Percentiles rank a stretch among this genome's conserved stretches.
These are phyloP conservation scores for Stephania yunnanensis DNA, from an alignment of 164 flowering plant genomes.

Conservation along the genomic window DNA sequence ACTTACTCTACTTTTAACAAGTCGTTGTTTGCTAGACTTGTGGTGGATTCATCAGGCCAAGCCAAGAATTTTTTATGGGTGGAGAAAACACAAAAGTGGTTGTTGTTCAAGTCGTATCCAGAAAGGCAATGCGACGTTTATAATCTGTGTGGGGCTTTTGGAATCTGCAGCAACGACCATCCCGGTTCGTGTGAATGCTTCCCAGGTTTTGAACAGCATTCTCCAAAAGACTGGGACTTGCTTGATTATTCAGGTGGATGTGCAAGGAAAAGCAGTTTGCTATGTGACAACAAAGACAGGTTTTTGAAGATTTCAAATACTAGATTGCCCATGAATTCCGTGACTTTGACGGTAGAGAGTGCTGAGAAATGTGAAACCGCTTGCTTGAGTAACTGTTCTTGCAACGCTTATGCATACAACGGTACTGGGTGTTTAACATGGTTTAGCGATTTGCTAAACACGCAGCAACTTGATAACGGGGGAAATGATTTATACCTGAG, in stretches of 20 bases:
- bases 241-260: constrained; percentile 24
- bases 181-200: constrained; percentile 19
- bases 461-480: constrained; percentile 13
- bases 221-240: constrained; percentile 16
- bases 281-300: constrained; percentile 14
- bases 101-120: constrained; percentile 24
- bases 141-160: constrained; percentile 24
- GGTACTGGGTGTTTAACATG: constrained; percentile 21
- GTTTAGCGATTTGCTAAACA: constrained; percentile 22
- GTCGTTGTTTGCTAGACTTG: constrained; percentile 6
- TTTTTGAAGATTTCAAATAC: constrained; percentile 10
- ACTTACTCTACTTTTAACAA: constrained; percentile 9
- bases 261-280: constrained; percentile 15
- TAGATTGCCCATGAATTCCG: constrained; percentile 9
- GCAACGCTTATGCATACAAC: constrained; percentile 26
- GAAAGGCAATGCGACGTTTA: constrained; percentile 19
- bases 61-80: constrained; percentile 15
- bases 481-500: constrained; percentile 17
- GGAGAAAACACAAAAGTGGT: constrained; percentile 14
- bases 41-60: constrained; percentile 17
- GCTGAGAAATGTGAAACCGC: constrained; percentile 19
- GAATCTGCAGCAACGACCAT: constrained; percentile 16
- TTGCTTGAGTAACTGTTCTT: constrained; percentile 33
- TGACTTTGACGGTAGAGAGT: background rate
- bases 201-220: constrained; percentile 18